Base-by-base conservation (phyloP, 2,329 filamentous ascomycete genomes). In the Aspergillus bombycis region DNA sequence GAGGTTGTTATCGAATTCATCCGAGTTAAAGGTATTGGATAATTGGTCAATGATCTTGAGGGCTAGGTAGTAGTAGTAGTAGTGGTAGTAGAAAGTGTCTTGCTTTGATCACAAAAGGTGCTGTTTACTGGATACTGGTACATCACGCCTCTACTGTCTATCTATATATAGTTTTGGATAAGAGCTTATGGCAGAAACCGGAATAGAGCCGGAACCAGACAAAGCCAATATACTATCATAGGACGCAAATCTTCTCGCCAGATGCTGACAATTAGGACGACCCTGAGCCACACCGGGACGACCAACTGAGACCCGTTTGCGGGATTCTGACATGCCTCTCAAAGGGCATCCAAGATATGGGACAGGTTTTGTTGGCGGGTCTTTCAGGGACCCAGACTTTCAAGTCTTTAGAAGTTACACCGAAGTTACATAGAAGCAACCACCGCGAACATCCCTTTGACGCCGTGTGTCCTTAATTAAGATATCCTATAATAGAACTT, bases 1-100 rank as follows among this genome's bases (percentile, higher is more conserved):
- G 68, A 70, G 10, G 68, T 62, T 52, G 73, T 68, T 52, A 75
- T 57, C 10, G 72, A 71, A 57, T 68, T 76, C 75, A 77, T 78
- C 38, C 30, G 59, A 58, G 60, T 52, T 50, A 64, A 58, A 45
- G 34, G 36, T 38, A 48, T 45, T 53, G 19, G 38, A 28, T 34
- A 30, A 57, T 32, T 38, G 11, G 34, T 55, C 30, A 23, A 53
- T 60, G 38, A 36, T 55, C 19, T 52, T 30, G 43, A n/a, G 43
- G 43, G 30, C 59, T 60, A 4, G n/a, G n/a, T n/a, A 53, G n/a
- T 14, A 46, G 53, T 50, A 48, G 23, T 34, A 32, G 34, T 6
- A 46, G n/a, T 16, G 38, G 57, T 43, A 28, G 28, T 12, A 16
- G 19, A 19, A 56, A 56, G 10, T 10, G 9, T 32, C 30, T 7